A percentile compares a stretch with the other conserved stretches of the same genome.
These are phyloP conservation scores for Royoungia palumana DNA, from an alignment of 768 basidiomycete genomes.

Conservation along the genomic window DNA sequence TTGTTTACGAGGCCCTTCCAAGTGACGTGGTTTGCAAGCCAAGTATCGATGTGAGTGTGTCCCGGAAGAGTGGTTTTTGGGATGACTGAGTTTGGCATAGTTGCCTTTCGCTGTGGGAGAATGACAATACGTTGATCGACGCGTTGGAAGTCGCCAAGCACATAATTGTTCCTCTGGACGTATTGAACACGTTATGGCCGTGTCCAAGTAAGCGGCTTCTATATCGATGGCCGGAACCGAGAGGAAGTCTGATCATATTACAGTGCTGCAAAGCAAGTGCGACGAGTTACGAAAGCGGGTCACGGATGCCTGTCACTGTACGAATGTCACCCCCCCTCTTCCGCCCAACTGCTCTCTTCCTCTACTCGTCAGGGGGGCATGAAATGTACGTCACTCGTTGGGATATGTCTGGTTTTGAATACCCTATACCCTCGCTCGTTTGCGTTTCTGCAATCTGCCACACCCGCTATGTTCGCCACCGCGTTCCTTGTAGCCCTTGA, in stretches of 20 bases:
- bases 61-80: background rate
- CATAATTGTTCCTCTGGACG: conserved; percentile 60
- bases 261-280: conserved; percentile 48
- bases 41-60: conserved; percentile 57
- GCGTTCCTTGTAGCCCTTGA: conserved; percentile 26
- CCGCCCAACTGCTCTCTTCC: conserved; percentile 40
- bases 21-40: conserved; percentile 68
- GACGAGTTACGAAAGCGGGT: conserved; percentile 49
- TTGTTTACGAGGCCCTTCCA: conserved; percentile 67
- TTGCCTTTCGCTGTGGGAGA: conserved; percentile 63
- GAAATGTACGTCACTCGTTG: conserved; percentile 6
- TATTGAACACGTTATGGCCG: conserved; percentile 70
- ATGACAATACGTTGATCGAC: conserved; percentile 52
- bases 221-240: conserved; percentile 7
- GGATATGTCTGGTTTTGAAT: conserved; percentile 1
- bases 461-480: conserved; percentile 26
- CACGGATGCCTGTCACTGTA: conserved; percentile 44
- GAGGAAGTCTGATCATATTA: conserved; percentile 6
- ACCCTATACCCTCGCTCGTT: conserved; percentile 27
- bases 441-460: conserved; percentile 27
- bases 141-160: conserved; percentile 66
- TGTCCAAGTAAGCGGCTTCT: conserved; percentile 39
- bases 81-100: conserved; percentile 30
- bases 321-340: conserved; percentile 41
- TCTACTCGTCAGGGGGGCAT: conserved; percentile 28